Evolutionary conservation across 768 basidiomycete species (phyloP).

Genomic region (Candolleomyces eurysporus): DNA sequence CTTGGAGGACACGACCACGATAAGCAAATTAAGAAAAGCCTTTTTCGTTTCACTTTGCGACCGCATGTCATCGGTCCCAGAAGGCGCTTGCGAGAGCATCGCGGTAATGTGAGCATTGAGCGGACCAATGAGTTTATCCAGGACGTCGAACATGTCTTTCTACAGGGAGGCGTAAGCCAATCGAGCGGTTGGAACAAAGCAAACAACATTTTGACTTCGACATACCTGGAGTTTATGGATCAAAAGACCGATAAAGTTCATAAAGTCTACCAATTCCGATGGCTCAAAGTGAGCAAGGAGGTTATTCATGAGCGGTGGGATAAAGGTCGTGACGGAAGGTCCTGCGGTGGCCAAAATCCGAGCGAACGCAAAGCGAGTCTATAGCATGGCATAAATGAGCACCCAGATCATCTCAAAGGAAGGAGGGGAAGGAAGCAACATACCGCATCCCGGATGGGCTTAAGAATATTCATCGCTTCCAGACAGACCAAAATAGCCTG

Average conservation of each 20-base stretch:
- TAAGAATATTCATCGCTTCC: constrained; percentile 83
- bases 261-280: constrained; percentile 89
- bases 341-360: constrained; percentile 90
- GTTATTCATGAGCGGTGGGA: constrained; percentile 86
- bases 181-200: constrained; percentile 1
- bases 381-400: background rate
- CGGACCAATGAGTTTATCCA: constrained; percentile 88
- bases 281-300: constrained; percentile 92
- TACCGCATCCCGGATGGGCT: constrained; percentile 91
- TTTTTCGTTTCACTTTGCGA: constrained; percentile 81
- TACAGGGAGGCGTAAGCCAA: constrained; percentile 25
- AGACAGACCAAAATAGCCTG: constrained; percentile 85
- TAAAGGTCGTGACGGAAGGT: constrained; percentile 78
- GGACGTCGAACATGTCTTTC: constrained; percentile 82
- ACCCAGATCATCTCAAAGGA: background rate
- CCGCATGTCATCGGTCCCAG: constrained; percentile 84
- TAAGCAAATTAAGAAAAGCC: constrained; percentile 82
- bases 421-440: constrained; percentile 22
- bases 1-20: constrained; percentile 76
- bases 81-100: constrained; percentile 75
- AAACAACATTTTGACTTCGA: too few species aligned
- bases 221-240: constrained; percentile 87
- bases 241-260: constrained; percentile 90
- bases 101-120: constrained; percentile 79
- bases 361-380: constrained; percentile 94